Percentiles rank a stretch among this genome's conserved stretches.
Evolutionary conservation across 78 protist species (phyloP).

Genomic region (Dictyostelium brefeldianum): DNA sequence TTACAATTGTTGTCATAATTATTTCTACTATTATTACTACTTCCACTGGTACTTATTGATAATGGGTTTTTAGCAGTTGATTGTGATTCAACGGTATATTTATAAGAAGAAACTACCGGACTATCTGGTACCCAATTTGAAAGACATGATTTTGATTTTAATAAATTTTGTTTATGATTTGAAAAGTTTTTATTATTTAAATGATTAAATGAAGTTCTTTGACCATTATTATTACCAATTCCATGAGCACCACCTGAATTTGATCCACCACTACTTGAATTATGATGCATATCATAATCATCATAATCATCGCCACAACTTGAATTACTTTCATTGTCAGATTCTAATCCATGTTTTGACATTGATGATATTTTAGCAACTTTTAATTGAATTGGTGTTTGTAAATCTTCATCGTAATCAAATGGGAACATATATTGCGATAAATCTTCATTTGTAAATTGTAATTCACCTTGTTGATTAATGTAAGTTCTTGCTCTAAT

Average conservation of each 20-base stretch:
- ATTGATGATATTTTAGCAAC: constrained; percentile 2
- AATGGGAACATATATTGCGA: constrained; percentile 54
- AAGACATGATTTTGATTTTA: neutral
- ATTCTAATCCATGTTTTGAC: constrained; percentile 40
- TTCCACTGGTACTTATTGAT: neutral
- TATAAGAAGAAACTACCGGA: neutral
- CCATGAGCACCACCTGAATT: neutral
- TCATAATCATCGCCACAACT: neutral
- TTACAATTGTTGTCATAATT: neutral
- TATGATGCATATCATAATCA: neutral
- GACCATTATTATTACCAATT: neutral
- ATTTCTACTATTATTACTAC: neutral
- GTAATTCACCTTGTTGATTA: constrained; percentile 41
- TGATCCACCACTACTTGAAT: too few species aligned
- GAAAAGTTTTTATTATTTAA: constrained; percentile 9
- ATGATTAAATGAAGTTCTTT: neutral
- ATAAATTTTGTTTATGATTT: neutral
- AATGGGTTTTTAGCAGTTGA: neutral
- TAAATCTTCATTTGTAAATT: constrained; percentile 63
- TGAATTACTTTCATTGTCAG: neutral
- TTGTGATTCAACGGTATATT: neutral
- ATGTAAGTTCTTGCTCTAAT: constrained; percentile 67
- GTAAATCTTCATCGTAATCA: neutral
- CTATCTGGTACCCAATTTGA: constrained; percentile 24
- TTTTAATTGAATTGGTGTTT: neutral